Evolutionary conservation across 106 monocot species (phyloP), one percentile per base, ranked within the genome.

Genomic region (Apostasia ramifera): DNA sequence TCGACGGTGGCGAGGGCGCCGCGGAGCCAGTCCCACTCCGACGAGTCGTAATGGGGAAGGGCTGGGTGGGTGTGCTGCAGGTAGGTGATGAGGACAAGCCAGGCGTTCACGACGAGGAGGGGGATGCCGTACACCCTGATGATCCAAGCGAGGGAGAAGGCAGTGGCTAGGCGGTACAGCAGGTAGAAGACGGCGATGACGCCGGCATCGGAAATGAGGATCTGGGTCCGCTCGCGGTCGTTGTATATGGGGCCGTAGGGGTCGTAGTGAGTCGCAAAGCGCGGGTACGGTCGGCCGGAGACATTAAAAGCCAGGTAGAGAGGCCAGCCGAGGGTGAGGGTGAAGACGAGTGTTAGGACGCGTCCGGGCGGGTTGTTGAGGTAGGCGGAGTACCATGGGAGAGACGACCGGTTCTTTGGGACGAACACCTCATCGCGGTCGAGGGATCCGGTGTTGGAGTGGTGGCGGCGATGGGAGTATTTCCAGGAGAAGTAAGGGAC

Each of bases 401-500:
- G 47, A 5, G 69, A 2, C 13, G 79, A 69, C 51, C 72, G 84
- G 43, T 70, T 66, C 62, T 82, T 91, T n/a, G 91, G 87, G 59
- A 87, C 84, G 77, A 84, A 91, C 6, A 91, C 91, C 81, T 91
- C 91, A 62, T 91, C 87, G 14, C 79, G 78, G 3, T 86, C 87
- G 11, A 91, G 58, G 54, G 84, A 81, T 68, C 63, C 89, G 2
- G 82, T 84, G 78, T 89, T 93, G 69, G 93, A 93, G 79, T 93
- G 93, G 75, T 89, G 89, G 11, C 93, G 78, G 2, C 93, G 83
- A 59, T 93, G 89, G 70, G 74, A 77, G 84, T 84, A 84, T 68
- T 93, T 93, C 86, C 86, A 93, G 3, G 93, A 93, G 76, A 93
- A 89, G 77, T 84, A 93, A 1, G 93, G 93, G 54, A 93, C 93